A percentile compares a stretch with the other conserved stretches of the same genome.
phyloP scores from a whole-genome alignment of 805 yeast genomes.

The Candida sphagnicola region DNA sequence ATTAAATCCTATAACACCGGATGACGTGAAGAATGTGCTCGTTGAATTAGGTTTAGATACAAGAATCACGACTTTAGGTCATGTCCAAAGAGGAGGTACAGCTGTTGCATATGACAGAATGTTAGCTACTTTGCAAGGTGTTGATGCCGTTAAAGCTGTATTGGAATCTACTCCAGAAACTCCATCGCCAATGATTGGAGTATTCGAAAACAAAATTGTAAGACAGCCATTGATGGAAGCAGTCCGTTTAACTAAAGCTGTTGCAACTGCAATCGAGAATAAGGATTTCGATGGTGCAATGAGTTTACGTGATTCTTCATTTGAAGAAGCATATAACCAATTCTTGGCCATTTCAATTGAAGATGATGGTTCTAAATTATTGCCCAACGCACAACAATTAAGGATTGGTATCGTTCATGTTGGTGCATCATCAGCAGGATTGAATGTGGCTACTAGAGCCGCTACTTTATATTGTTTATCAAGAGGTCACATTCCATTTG shows the following conservation, averaged over 20 bases:
- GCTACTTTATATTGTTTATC: constrained; percentile 73
- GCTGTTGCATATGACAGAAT: constrained; percentile 73
- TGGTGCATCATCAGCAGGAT: constrained; percentile 79
- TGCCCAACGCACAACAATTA: constrained; percentile 51
- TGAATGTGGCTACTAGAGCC: constrained; percentile 75
- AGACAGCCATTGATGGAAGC: constrained; percentile 70
- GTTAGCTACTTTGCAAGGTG: constrained; percentile 77
- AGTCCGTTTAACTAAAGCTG: constrained; percentile 64
- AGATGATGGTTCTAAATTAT: constrained; percentile 31
- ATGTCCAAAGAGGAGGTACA: constrained; percentile 80
- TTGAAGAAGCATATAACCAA: constrained; percentile 59
- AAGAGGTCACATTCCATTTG: constrained; percentile 68
- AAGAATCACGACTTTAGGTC: constrained; percentile 73
- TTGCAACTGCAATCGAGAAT: constrained; percentile 62
- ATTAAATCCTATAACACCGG: constrained; percentile 61
- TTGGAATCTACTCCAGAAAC: constrained; percentile 62
- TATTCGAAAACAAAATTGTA: constrained; percentile 66
- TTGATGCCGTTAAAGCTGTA: constrained; percentile 75
- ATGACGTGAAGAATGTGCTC: constrained; percentile 61
- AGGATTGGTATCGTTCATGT: constrained; percentile 69
- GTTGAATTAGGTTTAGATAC: constrained; percentile 72
- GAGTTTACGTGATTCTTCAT: constrained; percentile 66
- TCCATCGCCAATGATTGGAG: constrained; percentile 79
- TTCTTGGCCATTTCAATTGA: constrained; percentile 50
- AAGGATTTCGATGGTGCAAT: constrained; percentile 71